Conservation (phyloP, 305 asterid genomes). For the Ajuga reptans region DNA sequence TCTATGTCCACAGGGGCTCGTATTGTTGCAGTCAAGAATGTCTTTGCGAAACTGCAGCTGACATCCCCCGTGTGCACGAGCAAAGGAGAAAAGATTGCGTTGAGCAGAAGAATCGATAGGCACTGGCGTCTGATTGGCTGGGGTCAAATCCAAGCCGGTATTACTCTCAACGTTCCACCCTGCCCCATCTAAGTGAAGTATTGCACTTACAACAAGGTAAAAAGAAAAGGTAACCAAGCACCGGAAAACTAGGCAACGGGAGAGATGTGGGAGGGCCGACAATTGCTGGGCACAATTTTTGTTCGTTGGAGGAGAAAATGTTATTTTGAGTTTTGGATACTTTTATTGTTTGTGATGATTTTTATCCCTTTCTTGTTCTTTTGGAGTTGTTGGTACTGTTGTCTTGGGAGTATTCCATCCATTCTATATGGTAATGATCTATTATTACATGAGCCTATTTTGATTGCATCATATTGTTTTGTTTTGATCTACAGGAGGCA, state of each 20-base stretch:
- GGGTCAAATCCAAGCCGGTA: conserved; percentile 94
- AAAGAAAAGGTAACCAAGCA: conserved; percentile 11
- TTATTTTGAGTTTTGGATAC: conserved; percentile 31
- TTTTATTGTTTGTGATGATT: conserved; percentile 25
- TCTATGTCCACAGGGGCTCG: conserved; percentile 98
- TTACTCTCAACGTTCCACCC: conserved; percentile 78
- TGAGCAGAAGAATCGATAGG: conserved; percentile 86
- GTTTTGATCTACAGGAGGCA: too few species aligned
- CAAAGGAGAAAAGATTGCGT: conserved; percentile 81
- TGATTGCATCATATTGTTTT: background rate
- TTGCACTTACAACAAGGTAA: conserved; percentile 11
- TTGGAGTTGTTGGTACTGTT: conserved; percentile 31
- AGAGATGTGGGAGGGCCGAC: conserved; percentile 48
- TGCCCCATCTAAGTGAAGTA: conserved; percentile 50
- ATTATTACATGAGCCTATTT: background rate
- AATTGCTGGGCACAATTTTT: conserved; percentile 50
- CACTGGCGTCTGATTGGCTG: conserved; percentile 98
- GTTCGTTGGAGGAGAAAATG: conserved; percentile 51
- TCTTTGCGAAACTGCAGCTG: conserved; percentile 81
- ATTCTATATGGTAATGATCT: conserved; percentile 9
- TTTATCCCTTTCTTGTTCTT: conserved; percentile 12
- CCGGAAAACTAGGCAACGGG: conserved; percentile 15
- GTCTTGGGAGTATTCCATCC: conserved; percentile 15
- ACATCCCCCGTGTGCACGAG: conserved; percentile 97
- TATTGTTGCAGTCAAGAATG: conserved; percentile 77